Evolutionary conservation across 2,329 filamentous ascomycete genomes (phyloP), one percentile per base, ranked within the genome.

Genomic region (Verticillium nonalfalfae): DNA sequence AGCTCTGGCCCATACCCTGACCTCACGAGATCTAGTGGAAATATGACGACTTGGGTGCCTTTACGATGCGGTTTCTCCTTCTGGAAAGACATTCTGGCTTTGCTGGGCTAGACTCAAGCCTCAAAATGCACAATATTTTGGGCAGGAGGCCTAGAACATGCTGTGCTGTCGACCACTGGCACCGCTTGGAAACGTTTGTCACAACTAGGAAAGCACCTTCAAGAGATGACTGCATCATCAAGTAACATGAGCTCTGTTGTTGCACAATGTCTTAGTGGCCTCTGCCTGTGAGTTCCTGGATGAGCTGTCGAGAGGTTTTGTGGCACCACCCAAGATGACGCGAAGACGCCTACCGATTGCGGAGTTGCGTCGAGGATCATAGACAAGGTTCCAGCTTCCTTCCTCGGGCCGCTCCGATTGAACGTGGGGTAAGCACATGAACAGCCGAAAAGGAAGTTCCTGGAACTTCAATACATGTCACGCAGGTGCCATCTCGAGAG

Each of bases 321-420:
- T 26, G 18, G 15, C 10, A 31, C 55, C n/a, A 21, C n/a, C 15
- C 55, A 36, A 13, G 7, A 57, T 57, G 55, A 57, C 55, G 55
- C 38, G 55, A 57, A 18, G 26, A 2, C 14, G 55, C 14, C 13
- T 15, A 18, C 33, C 14, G 54, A 50, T 50, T 57, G 55, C 33
- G 55, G 55, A 36, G 35, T 57, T 57, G 33, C 55, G n/a, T 36
- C 14, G 10, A 38, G 21, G 33, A 36, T 34, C 34, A 18, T 7
- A 56, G 54, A 56, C 54, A 56, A 56, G 33, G 54, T 34, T 50
- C 57, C 57, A 58, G 45, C 57, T 58, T 39, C 57, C 57, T 34
- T 58, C 57, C 57, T 58, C 57, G 57, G 57, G 38, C 57, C 57
- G 57, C 57, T 40, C 57, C 57, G 57, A 50, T 33, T 50, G 55